These are phyloP conservation scores for Tilletia horrida DNA, from an alignment of 1,284 basidiomycete species.

Conservation along the genomic window DNA sequence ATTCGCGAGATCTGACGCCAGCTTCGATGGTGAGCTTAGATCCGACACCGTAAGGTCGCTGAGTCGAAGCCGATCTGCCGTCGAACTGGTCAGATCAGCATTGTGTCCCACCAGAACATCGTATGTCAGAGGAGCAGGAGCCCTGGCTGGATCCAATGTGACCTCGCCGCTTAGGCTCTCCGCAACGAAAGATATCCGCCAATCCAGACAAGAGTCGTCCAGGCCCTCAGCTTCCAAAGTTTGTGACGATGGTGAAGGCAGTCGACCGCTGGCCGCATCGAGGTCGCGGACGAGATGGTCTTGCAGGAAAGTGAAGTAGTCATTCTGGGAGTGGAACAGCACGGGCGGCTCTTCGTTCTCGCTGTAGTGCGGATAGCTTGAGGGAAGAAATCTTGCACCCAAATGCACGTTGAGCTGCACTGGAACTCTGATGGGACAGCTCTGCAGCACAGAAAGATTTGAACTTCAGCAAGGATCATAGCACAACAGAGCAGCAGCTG, in stretches of 20 bases:
- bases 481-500: neutral
- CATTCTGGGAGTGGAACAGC: neutral
- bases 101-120: neutral
- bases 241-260: neutral
- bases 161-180: neutral
- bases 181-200: neutral
- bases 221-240: neutral
- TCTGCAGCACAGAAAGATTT: conserved; percentile 3
- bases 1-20: conserved; percentile 1
- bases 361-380: neutral
- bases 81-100: neutral
- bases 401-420: neutral
- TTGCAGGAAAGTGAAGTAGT: neutral
- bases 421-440: neutral
- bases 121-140: no score
- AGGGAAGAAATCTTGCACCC: neutral
- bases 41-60: no score
- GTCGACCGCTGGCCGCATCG: conserved; percentile 7
- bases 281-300: neutral
- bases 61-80: neutral
- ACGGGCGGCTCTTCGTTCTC: neutral
- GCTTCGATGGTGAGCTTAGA: no score
- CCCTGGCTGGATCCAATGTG: no score
- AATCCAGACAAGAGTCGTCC: conserved; percentile 7
- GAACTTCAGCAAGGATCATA: neutral